phyloP scores from a whole-genome alignment of 192 early-diverging fungal species.

The Spinellus fusiger region DNA sequence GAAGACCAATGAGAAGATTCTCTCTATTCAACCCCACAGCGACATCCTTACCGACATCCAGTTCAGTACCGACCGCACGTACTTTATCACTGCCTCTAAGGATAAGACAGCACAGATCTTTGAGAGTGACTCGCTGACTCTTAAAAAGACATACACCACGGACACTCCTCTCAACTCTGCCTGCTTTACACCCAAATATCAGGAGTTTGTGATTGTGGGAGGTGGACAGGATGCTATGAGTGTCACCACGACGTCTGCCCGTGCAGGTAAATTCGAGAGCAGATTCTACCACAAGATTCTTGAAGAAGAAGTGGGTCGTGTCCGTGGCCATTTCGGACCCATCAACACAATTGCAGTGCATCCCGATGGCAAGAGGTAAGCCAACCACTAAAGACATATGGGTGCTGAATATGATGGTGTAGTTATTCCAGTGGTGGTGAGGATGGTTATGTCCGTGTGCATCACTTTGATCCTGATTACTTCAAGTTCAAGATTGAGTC shows the following conservation, averaged over 20 bases:
- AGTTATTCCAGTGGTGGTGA: constrained; percentile 95
- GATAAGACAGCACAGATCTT: constrained; percentile 88
- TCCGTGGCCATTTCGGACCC: constrained; percentile 98
- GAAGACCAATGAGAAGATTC: constrained; percentile 65
- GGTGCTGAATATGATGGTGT: background rate
- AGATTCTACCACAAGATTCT: constrained; percentile 96
- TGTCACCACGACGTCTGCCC: constrained; percentile 85
- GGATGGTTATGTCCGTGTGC: constrained; percentile 96
- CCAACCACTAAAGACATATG: background rate
- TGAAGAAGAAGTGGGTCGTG: constrained; percentile 94
- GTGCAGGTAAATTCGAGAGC: constrained; percentile 95
- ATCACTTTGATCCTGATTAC: constrained; percentile 94
- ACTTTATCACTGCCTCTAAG: constrained; percentile 95
- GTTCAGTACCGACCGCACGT: constrained; percentile 80
- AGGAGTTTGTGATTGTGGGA: constrained; percentile 82
- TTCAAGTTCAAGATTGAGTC: constrained; percentile 82
- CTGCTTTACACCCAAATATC: constrained; percentile 74
- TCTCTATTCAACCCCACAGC: constrained; percentile 63
- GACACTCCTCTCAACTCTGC: constrained; percentile 93
- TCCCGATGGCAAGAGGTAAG: constrained; percentile 75
- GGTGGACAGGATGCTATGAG: constrained; percentile 99
- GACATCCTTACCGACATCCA: constrained; percentile 86
- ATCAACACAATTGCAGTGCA: constrained; percentile 99
- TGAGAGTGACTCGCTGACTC: constrained; percentile 77
- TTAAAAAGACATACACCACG: constrained; percentile 79